Percentiles rank a stretch among this genome's conserved stretches.
phyloP scores from a whole-genome alignment of 306 rosid genomes.

The Corylus heterophylla region DNA sequence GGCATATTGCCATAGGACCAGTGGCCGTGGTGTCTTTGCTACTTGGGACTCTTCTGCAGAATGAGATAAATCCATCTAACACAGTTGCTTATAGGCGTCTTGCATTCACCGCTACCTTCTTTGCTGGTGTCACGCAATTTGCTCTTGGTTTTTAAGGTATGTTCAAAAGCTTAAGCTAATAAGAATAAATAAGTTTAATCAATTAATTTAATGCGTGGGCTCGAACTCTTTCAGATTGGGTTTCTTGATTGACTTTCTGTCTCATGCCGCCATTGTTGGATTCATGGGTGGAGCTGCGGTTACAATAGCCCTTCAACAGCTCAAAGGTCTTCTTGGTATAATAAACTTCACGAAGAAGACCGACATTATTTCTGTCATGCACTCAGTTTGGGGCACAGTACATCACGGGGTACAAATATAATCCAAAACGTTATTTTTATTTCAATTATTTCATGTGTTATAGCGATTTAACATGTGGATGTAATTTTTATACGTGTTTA shows the following conservation, averaged over 20 bases:
- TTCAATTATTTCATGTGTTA: no score
- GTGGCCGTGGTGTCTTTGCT: constrained; percentile 86
- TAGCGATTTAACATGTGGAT: no score
- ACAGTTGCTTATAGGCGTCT: constrained; percentile 45
- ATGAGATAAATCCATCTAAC: constrained; percentile 33
- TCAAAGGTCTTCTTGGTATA: constrained; percentile 81
- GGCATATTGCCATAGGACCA: constrained; percentile 83
- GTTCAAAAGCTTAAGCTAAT: no score
- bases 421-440: not conserved
- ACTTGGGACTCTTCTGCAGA: constrained; percentile 53
- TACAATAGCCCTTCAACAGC: constrained; percentile 85
- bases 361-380: constrained; percentile 70
- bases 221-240: constrained; percentile 56
- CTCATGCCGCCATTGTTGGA: constrained; percentile 90
- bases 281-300: constrained; percentile 95
- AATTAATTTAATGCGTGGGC: no score
- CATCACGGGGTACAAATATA: constrained; percentile 66
- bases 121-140: constrained; percentile 77
- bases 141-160: constrained; percentile 62
- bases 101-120: constrained; percentile 79
- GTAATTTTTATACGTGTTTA: not conserved
- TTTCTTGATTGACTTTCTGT: constrained; percentile 81
- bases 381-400: constrained; percentile 48
- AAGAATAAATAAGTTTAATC: no score
- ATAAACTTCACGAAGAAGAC: constrained; percentile 63